Evolutionary conservation across 2,329 filamentous ascomycete species (phyloP), one percentile per base, ranked within the genome.

Genomic region (Zopfia rhizophila): DNA sequence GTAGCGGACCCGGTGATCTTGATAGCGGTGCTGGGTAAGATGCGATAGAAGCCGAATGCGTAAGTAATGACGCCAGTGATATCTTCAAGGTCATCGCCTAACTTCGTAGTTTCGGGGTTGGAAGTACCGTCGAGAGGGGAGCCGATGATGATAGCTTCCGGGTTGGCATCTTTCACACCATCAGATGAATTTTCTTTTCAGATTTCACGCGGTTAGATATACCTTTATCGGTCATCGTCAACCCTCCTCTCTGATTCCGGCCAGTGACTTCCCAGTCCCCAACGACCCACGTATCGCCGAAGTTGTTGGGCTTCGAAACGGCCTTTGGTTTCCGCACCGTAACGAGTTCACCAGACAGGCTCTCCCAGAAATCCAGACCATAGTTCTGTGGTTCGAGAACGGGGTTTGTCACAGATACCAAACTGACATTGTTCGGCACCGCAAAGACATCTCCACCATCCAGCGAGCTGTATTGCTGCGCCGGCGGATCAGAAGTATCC

Each of bases 341-440:
- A 11, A 90, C 86, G 6, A 89, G 75, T 68, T 89, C 85, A 19
- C 86, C 87, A 41, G 75, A 77, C 46, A 90, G 70, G 51, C 81
- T 85, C 77, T 90, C 84, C 87, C 87, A 90, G 63, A 89, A 90
- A 66, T 90, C 87, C 21, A 90, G 74, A 2, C 87, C 87, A 60
- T 85, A 90, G 29, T 74, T 70, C 16, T 73, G 71, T 2, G 86
- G 86, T 49, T 86, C 67, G 27, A 90, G 76, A 11, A 73, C 72
- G 0, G 86, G 86, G 63, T 90, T 89, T 23, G 65, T 73, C 5
- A 67, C 72, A 2, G 84, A 86, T 27, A 90, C 63, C 54, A 78
- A 77, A 51, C 74, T 80, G 27, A 74, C 73, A 49, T 83, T 86
- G 61, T 87, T 88, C 8, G 87, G 87, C 4, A 87, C 72, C 1